A percentile compares a stretch with the other conserved stretches of the same genome.
phyloP scores from a whole-genome alignment of 306 rosid species.

The Pyrus communis region DNA sequence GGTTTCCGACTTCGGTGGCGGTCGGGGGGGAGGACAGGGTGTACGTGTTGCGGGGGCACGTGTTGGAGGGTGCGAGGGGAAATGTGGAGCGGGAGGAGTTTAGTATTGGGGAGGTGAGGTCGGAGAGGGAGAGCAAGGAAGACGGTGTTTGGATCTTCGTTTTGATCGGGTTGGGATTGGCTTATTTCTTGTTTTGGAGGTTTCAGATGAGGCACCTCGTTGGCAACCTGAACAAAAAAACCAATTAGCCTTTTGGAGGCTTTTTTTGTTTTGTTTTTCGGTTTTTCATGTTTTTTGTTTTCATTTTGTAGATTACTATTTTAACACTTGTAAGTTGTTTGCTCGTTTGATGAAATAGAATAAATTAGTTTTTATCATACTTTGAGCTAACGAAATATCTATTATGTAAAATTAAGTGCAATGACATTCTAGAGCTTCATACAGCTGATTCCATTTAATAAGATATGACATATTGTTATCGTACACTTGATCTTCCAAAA shows the following conservation, averaged over 20 bases:
- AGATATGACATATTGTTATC: too few species aligned
- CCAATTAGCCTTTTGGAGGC: conserved; percentile 11
- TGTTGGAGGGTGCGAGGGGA: conserved; percentile 40
- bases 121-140: conserved; percentile 36
- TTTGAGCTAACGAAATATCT: too few species aligned
- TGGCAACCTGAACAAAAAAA: conserved; percentile 50
- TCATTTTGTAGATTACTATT: not conserved
- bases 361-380: too few species aligned
- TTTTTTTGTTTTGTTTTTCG: not conserved
- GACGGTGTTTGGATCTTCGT: conserved; percentile 54
- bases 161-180: conserved; percentile 62
- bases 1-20: conserved; percentile 51
- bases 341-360: not conserved
- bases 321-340: not conserved
- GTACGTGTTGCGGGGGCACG: conserved; percentile 58
- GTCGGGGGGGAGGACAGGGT: conserved; percentile 39
- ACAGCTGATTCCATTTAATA: fast-evolving
- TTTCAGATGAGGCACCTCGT: conserved; percentile 62
- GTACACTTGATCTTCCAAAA: too few species aligned
- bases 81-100: conserved; percentile 44
- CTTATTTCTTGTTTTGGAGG: conserved; percentile 69
- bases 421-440: too few species aligned
- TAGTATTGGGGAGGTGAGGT: conserved; percentile 48
- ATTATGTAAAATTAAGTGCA: fast-evolving
- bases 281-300: too few species aligned